A percentile compares a stretch with the other conserved stretches of the same genome.
phyloP scores from a whole-genome alignment of 2,329 filamentous ascomycete species.

The Saccharata proteae region DNA sequence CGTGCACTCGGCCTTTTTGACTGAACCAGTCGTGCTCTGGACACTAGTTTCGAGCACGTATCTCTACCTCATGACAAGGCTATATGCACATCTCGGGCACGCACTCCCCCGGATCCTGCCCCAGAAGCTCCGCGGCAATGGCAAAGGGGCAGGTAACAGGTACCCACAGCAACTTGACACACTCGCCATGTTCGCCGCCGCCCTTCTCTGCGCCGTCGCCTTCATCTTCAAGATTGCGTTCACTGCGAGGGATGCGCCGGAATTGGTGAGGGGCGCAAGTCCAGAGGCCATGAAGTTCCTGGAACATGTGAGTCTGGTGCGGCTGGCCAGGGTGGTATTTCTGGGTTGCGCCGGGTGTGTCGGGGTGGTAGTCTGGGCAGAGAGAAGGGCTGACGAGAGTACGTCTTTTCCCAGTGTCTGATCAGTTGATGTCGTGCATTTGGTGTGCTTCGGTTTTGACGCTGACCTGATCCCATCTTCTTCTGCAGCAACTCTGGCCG shows the following conservation, averaged over 20 bases:
- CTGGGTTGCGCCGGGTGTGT: slow-evolving; percentile 13
- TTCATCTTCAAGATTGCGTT: slow-evolving; percentile 85
- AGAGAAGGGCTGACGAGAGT: slow-evolving; percentile 2
- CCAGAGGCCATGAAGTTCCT: slow-evolving; percentile 36
- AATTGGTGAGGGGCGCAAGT: slow-evolving; percentile 42
- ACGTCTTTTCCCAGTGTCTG: too few species aligned
- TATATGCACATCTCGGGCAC: slow-evolving; percentile 25
- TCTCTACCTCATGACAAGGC: slow-evolving; percentile 29
- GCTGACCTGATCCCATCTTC: too few species aligned
- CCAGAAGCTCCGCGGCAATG: background rate
- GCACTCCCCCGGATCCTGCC: slow-evolving; percentile 12
- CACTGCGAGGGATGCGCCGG: slow-evolving; percentile 75
- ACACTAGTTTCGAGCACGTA: slow-evolving; percentile 58
- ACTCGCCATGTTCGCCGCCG: slow-evolving; percentile 6
- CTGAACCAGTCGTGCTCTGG: slow-evolving; percentile 62
- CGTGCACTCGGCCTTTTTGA: slow-evolving; percentile 55
- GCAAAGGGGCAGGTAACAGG: too few species aligned
- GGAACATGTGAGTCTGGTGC: slow-evolving; percentile 23
- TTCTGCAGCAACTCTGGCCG: background rate
- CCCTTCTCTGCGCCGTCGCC: slow-evolving; percentile 41
- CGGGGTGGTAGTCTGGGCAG: slow-evolving; percentile 12
- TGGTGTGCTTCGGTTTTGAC: too few species aligned
- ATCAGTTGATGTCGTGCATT: too few species aligned
- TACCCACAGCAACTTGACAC: slow-evolving; percentile 3
- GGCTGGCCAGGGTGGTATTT: slow-evolving; percentile 23